phyloP scores from a whole-genome alignment of 768 basidiomycete genomes.

The Pholiota microspora region DNA sequence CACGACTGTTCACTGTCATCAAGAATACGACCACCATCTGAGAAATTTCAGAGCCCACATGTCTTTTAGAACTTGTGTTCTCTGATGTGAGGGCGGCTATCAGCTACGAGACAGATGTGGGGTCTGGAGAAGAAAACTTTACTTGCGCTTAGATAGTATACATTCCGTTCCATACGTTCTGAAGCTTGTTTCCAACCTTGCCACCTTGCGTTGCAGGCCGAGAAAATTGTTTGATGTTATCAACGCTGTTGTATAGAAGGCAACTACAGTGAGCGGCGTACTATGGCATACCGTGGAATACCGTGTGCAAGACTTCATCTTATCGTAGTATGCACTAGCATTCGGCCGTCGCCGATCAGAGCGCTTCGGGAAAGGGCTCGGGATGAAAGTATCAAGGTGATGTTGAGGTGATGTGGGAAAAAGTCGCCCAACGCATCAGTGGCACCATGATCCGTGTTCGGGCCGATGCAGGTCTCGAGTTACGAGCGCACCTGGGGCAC shows the following conservation, averaged over 20 bases:
- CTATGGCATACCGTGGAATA: too few species aligned
- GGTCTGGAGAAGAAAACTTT: too few species aligned
- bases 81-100: background rate
- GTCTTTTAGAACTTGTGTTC: background rate
- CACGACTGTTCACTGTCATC: background rate
- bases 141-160: too few species aligned
- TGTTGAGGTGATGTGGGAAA: background rate
- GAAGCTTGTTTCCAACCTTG: too few species aligned
- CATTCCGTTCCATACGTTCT: too few species aligned
- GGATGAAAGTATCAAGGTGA: background rate
- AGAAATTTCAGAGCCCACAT: background rate
- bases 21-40: background rate
- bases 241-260: too few species aligned
- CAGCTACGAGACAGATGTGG: background rate
- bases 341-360: background rate
- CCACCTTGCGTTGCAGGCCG: too few species aligned
- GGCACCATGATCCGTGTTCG: too few species aligned
- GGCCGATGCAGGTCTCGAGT: too few species aligned
- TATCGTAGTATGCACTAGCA: background rate
- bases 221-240: too few species aligned
- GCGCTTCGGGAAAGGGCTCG: background rate
- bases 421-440: background rate
- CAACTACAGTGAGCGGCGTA: too few species aligned
- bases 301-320: background rate
- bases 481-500: too few species aligned